Conservation (phyloP, 441 rosid genomes). For the Syzygium syzygioides region DNA sequence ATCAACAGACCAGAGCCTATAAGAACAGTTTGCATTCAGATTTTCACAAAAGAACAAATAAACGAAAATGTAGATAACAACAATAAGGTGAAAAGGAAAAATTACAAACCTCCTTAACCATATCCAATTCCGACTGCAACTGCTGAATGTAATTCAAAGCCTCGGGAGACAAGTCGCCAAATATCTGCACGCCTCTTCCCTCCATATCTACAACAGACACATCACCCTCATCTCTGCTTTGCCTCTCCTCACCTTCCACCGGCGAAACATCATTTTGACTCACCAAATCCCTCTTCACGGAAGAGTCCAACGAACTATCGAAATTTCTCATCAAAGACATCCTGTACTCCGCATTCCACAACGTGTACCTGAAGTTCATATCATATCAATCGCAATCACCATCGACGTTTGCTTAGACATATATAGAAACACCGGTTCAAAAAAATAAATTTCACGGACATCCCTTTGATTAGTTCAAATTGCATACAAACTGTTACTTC, state of each 20-base stretch:
- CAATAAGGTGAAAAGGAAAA: background rate
- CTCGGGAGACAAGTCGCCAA: constrained; percentile 58
- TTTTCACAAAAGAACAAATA: background rate
- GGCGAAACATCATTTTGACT: constrained; percentile 14
- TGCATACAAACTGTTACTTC: background rate
- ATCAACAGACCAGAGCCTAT: background rate
- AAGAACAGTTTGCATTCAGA: background rate
- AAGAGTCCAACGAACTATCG: constrained; percentile 29
- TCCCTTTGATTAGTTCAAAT: background rate
- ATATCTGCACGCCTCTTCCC: constrained; percentile 39
- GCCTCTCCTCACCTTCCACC: constrained; percentile 18
- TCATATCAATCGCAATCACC: background rate
- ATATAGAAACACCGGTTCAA: background rate
- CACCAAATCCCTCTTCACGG: background rate
- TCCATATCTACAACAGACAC: constrained; percentile 33
- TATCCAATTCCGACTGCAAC: constrained; percentile 55
- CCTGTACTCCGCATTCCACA: constrained; percentile 96
- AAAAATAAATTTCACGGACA: background rate
- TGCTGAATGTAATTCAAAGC: constrained; percentile 53
- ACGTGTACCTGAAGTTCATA: constrained; percentile 46
- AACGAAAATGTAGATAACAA: background rate
- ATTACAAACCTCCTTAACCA: constrained; percentile 39
- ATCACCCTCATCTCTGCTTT: constrained; percentile 12
- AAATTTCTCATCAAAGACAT: constrained; percentile 61
- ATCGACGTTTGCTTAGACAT: background rate